phyloP scores from a whole-genome alignment of 2,329 filamentous ascomycete genomes.

The Ophiostoma tasmaniense region DNA sequence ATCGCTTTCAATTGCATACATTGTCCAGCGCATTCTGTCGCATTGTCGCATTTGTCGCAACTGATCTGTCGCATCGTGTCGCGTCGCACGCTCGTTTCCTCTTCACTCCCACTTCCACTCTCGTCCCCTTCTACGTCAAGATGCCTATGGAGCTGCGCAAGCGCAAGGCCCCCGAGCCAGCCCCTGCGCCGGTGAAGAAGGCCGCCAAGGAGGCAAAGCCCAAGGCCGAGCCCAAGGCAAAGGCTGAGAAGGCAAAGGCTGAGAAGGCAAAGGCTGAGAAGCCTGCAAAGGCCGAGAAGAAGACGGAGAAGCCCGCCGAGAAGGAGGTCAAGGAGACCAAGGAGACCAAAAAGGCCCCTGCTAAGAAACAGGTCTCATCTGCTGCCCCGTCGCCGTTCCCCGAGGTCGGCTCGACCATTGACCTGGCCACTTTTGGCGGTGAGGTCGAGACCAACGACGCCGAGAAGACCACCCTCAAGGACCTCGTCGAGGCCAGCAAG shows the following conservation, averaged over 20 bases:
- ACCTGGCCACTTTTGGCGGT: constrained; percentile 53
- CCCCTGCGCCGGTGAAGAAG: constrained; percentile 40
- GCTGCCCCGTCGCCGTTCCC: constrained; percentile 27
- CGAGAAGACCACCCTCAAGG: constrained; percentile 66
- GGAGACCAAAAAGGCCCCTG: constrained; percentile 17
- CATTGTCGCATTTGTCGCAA: constrained; percentile 6
- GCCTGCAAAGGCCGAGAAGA: constrained; percentile 25
- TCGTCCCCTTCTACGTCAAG: constrained; percentile 16
- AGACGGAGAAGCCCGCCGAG: constrained; percentile 17
- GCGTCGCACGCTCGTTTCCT: not conserved
- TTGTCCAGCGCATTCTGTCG: not conserved
- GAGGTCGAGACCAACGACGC: constrained; percentile 83
- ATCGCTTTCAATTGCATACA: not conserved
- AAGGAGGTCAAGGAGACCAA: constrained; percentile 15
- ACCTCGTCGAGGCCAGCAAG: constrained; percentile 74
- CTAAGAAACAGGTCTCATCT: constrained; percentile 26
- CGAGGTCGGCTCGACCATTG: constrained; percentile 45
- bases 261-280: constrained; percentile 22
- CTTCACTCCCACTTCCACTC: not conserved
- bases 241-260: constrained; percentile 22
- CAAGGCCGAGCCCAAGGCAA: constrained; percentile 24
- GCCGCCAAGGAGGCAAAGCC: constrained; percentile 22
- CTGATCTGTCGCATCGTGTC: constrained; percentile 4
- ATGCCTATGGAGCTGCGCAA: constrained; percentile 55
- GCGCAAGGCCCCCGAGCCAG: constrained; percentile 48